These are phyloP conservation scores for Prinsepia uniflora DNA, from an alignment of 306 rosid species.

Conservation along the genomic window DNA sequence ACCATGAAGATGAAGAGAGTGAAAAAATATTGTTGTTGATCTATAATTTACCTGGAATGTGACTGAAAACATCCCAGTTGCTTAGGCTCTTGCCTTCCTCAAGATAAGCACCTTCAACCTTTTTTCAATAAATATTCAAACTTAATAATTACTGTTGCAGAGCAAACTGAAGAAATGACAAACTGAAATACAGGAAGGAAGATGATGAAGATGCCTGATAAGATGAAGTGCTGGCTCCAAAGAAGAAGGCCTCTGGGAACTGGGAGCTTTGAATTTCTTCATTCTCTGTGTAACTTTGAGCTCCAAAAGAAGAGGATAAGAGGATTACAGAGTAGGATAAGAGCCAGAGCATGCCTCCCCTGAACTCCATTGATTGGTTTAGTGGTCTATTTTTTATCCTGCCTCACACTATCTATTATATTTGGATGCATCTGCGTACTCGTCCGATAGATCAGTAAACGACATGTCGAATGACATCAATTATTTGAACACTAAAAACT, in stretches of 20 bases:
- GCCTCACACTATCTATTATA: too few species aligned
- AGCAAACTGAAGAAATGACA: background rate
- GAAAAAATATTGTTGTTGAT: background rate
- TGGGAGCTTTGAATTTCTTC: constrained; percentile 29
- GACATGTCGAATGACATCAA: too few species aligned
- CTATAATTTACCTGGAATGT: constrained; percentile 40
- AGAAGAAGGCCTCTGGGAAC: constrained; percentile 45
- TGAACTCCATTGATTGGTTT: too few species aligned
- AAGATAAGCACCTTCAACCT: constrained; percentile 59
- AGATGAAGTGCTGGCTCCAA: constrained; percentile 52
- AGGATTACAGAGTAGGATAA: constrained; percentile 11
- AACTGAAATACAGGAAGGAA: background rate
- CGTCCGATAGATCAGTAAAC: too few species aligned
- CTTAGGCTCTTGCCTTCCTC: constrained; percentile 56
- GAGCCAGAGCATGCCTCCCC: background rate
- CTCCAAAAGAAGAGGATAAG: background rate
- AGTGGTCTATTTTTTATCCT: too few species aligned
- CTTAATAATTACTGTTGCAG: background rate
- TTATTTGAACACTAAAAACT: too few species aligned
- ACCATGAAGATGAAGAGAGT: background rate
- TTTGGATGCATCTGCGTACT: too few species aligned
- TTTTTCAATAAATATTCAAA: background rate
- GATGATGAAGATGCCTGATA: constrained; percentile 36
- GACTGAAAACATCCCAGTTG: constrained; percentile 60
- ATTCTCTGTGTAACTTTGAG: constrained; percentile 17